A percentile compares a stretch with the other conserved stretches of the same genome.
Conservation (phyloP, 2,329 filamentous ascomycete species). For the Xylaria sp. region DNA sequence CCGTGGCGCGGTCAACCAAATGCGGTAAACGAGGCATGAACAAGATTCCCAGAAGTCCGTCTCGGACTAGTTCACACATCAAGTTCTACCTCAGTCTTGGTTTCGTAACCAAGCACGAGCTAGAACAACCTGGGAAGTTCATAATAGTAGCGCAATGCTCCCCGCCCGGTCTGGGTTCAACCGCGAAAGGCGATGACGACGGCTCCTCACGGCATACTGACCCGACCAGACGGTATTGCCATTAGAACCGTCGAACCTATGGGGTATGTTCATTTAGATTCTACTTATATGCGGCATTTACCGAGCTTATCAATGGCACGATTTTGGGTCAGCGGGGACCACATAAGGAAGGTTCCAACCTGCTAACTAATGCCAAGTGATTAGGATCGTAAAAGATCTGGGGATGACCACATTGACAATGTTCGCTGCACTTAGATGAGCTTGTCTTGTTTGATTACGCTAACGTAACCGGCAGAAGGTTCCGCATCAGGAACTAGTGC, state of each 20-base stretch:
- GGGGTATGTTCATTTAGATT: slow-evolving; percentile 2
- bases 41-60: not conserved
- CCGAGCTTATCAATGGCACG: not conserved
- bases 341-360: not conserved
- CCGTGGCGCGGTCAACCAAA: not conserved
- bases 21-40: not conserved
- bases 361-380: slow-evolving; percentile 1
- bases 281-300: not conserved
- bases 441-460: not conserved
- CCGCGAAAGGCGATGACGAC: slow-evolving; percentile 1
- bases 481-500: not conserved
- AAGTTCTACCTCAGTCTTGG: not conserved
- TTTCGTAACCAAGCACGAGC: not conserved
- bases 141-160: slow-evolving; percentile 8
- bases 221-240: not conserved
- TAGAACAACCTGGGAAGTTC: slow-evolving; percentile 10
- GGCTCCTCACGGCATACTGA: not conserved
- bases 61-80: not conserved
- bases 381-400: slow-evolving; percentile 2
- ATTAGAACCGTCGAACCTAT: not conserved
- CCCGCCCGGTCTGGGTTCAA: slow-evolving; percentile 8
- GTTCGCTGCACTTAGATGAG: not conserved
- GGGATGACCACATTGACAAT: not conserved
- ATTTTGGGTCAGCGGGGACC: not conserved
- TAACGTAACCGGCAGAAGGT: not conserved